Base-by-base conservation (phyloP, 106 monocot species). In the Dioscorea alata region DNA sequence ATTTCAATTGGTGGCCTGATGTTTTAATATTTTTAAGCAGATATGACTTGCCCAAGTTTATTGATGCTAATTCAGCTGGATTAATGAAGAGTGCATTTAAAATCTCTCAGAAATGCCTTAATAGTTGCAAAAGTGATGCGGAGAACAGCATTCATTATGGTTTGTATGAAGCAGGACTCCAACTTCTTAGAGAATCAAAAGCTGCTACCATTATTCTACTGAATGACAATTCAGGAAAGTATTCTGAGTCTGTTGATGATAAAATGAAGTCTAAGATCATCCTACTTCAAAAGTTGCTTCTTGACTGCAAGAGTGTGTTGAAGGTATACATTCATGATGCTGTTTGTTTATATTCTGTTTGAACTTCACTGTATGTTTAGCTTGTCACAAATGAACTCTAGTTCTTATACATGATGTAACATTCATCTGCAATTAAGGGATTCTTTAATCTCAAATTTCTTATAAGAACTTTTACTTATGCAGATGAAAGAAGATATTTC, bases 141-240 rank as follows among this genome's bases (percentile, higher is more conserved):
- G 59, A 34, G 20, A 53, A 79, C 51, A 50, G 34, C 19, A 61
- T 70, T 23, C 62, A 71, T n/a, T 61, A 57, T 83, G 69, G 71
- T 65, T 60, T 80, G 50, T 66, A 58, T 23, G 66, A 76, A 61
- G 59, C 50, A 51, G 89, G 89, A 18, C 33, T 48, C 19, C 50
- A 73, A 17, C 66, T 83, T 8, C 61, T 82, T 83, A 12, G 15
- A 48, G 73, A 78, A 51, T 72, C 70, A 49, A 89, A 89, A 83
- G 83, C 59, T 74, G 83, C 85, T 61, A 77, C 80, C 65, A 48
- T 83, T 68, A 48, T 89, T 17, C 25, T 88, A 63, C 31, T 54
- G 48, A 64, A 75, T 71, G 68, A 74, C 6, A 5, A 42, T 42
- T 42, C 42, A 42, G 42, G 42, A 10, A 42, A 42, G 42, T 42